These are phyloP conservation scores for Malus hybrid DNA, from an alignment of 331 rosid genomes.

Conservation along the genomic window DNA sequence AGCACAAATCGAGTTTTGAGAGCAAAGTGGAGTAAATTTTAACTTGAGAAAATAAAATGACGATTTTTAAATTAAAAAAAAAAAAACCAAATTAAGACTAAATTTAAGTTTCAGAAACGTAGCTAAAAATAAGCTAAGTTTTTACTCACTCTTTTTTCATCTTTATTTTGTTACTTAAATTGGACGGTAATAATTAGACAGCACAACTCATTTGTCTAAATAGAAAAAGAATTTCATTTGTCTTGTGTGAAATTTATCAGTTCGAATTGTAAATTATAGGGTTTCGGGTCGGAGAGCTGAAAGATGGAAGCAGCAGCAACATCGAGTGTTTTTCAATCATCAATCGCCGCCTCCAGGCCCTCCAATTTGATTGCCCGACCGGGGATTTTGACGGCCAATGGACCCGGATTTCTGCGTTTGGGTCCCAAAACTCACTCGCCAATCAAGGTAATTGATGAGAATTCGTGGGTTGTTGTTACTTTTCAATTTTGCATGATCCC, in stretches of 20 bases:
- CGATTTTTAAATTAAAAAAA: no score
- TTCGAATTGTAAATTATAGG: background rate
- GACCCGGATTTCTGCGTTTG: conserved; percentile 23
- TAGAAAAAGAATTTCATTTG: background rate
- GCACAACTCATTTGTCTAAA: no score
- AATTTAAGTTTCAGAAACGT: no score
- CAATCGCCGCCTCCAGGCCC: conserved; percentile 18
- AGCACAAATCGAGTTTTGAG: fast-evolving
- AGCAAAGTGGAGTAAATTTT: no score
- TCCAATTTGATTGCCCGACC: conserved; percentile 29
- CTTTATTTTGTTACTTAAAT: no score
- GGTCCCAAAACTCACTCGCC: conserved; percentile 24
- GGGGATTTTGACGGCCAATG: conserved; percentile 14
- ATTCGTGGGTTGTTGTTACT: no score
- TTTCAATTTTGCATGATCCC: background rate
- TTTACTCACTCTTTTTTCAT: no score
- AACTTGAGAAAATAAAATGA: no score
- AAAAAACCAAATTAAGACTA: no score
- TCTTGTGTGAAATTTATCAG: background rate
- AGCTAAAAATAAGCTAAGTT: no score
- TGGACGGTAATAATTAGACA: no score
- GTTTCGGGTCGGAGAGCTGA: conserved; percentile 14
- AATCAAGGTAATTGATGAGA: conserved; percentile 28
- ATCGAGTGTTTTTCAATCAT: conserved; percentile 38
- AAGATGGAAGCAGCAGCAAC: conserved; percentile 49